Conservation (phyloP, 2,329 filamentous ascomycete species). For the Pseudopyricularia javanii region DNA sequence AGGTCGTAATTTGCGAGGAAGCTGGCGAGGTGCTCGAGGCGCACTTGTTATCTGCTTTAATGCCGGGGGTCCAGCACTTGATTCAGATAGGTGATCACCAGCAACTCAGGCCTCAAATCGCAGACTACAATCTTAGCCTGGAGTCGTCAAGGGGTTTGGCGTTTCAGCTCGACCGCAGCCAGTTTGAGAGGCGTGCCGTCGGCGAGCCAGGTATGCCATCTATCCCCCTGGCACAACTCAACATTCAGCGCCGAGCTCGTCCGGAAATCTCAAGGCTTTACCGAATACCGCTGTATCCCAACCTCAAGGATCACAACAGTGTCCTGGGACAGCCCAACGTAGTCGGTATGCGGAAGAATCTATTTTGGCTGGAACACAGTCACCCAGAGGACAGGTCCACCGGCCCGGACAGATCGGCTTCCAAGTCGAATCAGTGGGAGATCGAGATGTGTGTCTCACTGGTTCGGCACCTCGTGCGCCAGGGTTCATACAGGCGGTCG, state of each 20-base stretch:
- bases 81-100: slow-evolving; percentile 53
- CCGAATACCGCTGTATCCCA: slow-evolving; percentile 41
- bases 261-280: slow-evolving; percentile 49
- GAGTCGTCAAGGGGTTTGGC: slow-evolving; percentile 31
- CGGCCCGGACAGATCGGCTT: slow-evolving; percentile 24
- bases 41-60: slow-evolving; percentile 45
- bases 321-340: slow-evolving; percentile 31
- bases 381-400: slow-evolving; percentile 27
- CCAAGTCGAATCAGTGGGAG: slow-evolving; percentile 46
- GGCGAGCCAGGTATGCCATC: slow-evolving; percentile 10
- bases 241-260: slow-evolving; percentile 53
- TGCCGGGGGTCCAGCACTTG: slow-evolving; percentile 46
- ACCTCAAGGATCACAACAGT: slow-evolving; percentile 34
- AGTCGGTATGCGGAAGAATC: slow-evolving; percentile 34
- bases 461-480: slow-evolving; percentile 51
- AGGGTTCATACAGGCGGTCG: slow-evolving; percentile 43
- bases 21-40: slow-evolving; percentile 57
- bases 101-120: slow-evolving; percentile 46
- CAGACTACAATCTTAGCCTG: slow-evolving; percentile 39
- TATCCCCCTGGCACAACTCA: slow-evolving; percentile 25
- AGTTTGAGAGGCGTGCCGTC: slow-evolving; percentile 43
- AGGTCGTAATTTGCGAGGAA: slow-evolving; percentile 55
- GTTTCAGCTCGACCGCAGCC: slow-evolving; percentile 44
- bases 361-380: slow-evolving; percentile 53
- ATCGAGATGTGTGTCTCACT: slow-evolving; percentile 50